Conservation (phyloP, 345 rosid species). For the Aquilaria malaccensis region DNA sequence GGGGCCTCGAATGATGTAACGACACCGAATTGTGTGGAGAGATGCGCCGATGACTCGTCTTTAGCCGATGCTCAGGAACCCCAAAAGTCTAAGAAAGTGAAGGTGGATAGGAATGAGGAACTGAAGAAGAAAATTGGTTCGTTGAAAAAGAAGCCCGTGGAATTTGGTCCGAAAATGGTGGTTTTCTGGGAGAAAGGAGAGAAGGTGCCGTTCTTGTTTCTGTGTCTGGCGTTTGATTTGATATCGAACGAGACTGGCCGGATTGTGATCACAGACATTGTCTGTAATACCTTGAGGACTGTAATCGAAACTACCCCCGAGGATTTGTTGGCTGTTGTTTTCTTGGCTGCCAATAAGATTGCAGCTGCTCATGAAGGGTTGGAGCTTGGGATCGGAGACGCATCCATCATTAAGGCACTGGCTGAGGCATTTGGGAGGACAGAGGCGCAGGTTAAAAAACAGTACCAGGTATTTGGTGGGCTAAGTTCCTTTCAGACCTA, state of each 20-base stretch:
- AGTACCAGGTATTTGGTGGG: slow-evolving; percentile 41
- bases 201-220: slow-evolving; percentile 75
- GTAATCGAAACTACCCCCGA: slow-evolving; percentile 72
- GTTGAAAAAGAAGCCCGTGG: slow-evolving; percentile 62
- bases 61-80: slow-evolving; percentile 8
- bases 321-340: slow-evolving; percentile 65
- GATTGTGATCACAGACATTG: slow-evolving; percentile 80
- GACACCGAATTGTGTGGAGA: too few relatives aligned
- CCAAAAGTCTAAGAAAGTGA: slow-evolving; percentile 19
- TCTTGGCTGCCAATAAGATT: slow-evolving; percentile 64
- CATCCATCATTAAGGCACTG: slow-evolving; percentile 67
- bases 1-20: neutral
- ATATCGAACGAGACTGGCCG: slow-evolving; percentile 65
- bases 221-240: slow-evolving; percentile 62
- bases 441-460: slow-evolving; percentile 59
- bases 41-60: too few relatives aligned
- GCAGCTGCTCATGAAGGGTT: slow-evolving; percentile 93
- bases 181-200: slow-evolving; percentile 66
- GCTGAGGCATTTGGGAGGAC: slow-evolving; percentile 87
- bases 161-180: slow-evolving; percentile 49
- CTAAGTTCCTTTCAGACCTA: neutral
- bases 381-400: slow-evolving; percentile 87
- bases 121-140: slow-evolving; percentile 49
- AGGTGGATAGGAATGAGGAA: slow-evolving; percentile 30
- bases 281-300: slow-evolving; percentile 76